Percentiles rank a stretch among this genome's conserved stretches.
Evolutionary conservation across 2,329 filamentous ascomycete genomes (phyloP).

Genomic region (Aureobasidium sp.): DNA sequence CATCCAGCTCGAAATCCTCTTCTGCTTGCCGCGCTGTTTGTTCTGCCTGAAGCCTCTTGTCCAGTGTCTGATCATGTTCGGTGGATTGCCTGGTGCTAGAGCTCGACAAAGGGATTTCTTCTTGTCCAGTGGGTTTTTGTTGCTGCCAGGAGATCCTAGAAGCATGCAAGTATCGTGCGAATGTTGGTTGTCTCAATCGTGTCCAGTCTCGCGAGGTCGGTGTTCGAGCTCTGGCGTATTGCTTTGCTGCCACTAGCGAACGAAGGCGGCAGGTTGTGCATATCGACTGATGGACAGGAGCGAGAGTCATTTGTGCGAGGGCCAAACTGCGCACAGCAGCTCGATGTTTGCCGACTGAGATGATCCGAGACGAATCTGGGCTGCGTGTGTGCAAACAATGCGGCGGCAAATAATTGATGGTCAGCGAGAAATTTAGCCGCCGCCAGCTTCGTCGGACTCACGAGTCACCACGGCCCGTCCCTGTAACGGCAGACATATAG

Average conservation of each 20-base stretch:
- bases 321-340: neutral
- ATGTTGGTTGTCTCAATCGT: neutral
- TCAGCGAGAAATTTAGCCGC: neutral
- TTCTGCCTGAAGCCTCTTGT: neutral
- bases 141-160: neutral
- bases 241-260: constrained; percentile 10
- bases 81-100: neutral
- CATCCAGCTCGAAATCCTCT: constrained; percentile 2
- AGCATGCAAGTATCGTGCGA: neutral
- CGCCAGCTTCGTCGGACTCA: no score
- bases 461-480: no score
- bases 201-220: constrained; percentile 1
- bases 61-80: neutral
- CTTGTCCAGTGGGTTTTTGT: neutral
- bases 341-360: neutral
- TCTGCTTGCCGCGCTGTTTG: neutral
- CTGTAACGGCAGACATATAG: no score
- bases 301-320: neutral
- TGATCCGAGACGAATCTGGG: neutral
- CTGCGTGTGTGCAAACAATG: neutral
- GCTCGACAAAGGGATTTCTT: neutral
- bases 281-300: constrained; percentile 8
- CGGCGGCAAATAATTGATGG: constrained; percentile 11
- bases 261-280: constrained; percentile 12
- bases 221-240: constrained; percentile 10